Percentiles rank a stretch among this genome's conserved stretches.
Evolutionary conservation across 345 rosid genomes (phyloP).

Genomic region (Syzygium aromaticum): DNA sequence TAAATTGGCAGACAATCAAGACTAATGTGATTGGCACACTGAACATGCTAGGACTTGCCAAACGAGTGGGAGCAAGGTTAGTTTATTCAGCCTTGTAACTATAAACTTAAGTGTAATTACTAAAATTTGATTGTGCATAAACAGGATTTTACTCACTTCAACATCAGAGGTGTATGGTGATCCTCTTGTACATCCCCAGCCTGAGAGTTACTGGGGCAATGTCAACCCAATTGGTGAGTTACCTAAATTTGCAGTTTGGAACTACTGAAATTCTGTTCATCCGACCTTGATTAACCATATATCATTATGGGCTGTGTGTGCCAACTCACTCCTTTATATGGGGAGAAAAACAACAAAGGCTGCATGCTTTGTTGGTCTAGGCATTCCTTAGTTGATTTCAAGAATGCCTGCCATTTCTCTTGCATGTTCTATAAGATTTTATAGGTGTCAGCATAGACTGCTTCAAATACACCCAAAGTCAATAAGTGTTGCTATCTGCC

Average conservation of each 20-base stretch:
- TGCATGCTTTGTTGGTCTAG: not conserved
- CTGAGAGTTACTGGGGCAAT: constrained; percentile 95
- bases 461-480: not conserved
- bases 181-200: constrained; percentile 91
- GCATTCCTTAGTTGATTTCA: not conserved
- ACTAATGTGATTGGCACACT: constrained; percentile 97
- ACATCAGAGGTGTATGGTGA: constrained; percentile 97
- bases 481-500: not conserved
- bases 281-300: not conserved
- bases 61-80: constrained; percentile 96
- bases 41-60: constrained; percentile 97
- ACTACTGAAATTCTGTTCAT: not conserved
- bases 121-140: not conserved
- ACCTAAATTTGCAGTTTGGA: not conserved
- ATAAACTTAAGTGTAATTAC: not conserved
- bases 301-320: not conserved
- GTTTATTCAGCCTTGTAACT: not conserved
- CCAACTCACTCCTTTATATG: not conserved
- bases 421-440: not conserved
- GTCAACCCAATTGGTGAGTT: constrained; percentile 88
- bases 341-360: not conserved
- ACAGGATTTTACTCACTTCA: constrained; percentile 90
- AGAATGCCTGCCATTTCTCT: not conserved
- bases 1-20: constrained; percentile 63
- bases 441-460: not conserved